Evolutionary conservation across 257 asterid genomes (phyloP), one percentile per base, ranked within the genome.

Genomic region (Primulina tabacum): DNA sequence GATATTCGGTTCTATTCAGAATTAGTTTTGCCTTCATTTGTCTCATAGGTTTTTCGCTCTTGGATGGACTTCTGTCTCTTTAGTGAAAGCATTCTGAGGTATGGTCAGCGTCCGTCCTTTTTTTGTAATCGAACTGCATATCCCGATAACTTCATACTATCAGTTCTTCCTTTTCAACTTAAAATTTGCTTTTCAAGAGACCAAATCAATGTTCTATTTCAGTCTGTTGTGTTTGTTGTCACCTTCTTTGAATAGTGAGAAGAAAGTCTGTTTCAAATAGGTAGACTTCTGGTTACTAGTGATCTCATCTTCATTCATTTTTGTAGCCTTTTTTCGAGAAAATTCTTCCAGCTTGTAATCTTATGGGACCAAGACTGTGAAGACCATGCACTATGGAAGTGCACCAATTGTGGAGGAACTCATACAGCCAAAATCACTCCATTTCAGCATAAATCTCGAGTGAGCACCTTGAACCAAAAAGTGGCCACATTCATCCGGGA

Each of bases 21-120:
- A 26, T 43, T 67, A 56, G 60, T 50, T 66, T 69, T 69, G 37
- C 61, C 64, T 43, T 75, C 63, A 35, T 64, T 74, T 38, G 17
- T 68, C 53, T 71, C 71, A 33, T 90, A 90, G 98, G 98, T 88
- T 75, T 92, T 92, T 74, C 79, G 85, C 89, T 92, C 98, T 75
- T 92, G 98, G 96, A 92, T 89, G 98, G 96, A 88, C 80, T 89
- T 89, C 76, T 86, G 96, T 68, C 83, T 88, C 77, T 90, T 87
- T 79, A 81, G 84, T 50, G 97, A 90, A 78, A 92, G 96, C 91
- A 88, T 92, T 82, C 82, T 92, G 72, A 86, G 96, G 77, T 92
- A 90, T 47, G 93, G 97, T 57, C 87, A 87, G 69, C 96, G 95
- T 14, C 97, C 91, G 40, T 81, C 92, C 92, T 17, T 90, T 83